These are phyloP conservation scores for Talaromyces sp. DNA, from an alignment of 2,329 filamentous ascomycete genomes.

Conservation along the genomic window DNA sequence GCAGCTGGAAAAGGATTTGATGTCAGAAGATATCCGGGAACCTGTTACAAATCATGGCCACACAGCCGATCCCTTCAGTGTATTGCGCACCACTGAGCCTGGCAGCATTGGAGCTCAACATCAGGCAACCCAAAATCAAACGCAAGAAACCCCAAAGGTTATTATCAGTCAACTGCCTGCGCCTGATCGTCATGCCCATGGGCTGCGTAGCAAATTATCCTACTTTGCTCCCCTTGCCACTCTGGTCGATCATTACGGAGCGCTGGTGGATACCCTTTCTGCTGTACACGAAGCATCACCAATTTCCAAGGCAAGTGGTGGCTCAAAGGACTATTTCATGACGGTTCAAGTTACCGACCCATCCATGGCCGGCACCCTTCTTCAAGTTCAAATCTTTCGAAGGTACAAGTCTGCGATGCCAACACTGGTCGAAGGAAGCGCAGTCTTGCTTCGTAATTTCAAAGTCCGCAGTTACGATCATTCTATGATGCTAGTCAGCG, in stretches of 20 bases:
- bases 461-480: conserved; percentile 46
- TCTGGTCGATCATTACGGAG: conserved; percentile 46
- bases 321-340: conserved; percentile 44
- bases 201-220: conserved; percentile 44
- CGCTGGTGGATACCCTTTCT: conserved; percentile 46
- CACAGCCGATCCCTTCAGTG: background rate
- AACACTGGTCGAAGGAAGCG: conserved; percentile 40
- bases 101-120: background rate
- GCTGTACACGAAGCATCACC: conserved; percentile 39
- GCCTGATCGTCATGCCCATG: conserved; percentile 34
- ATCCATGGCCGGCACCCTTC: conserved; percentile 43
- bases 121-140: background rate
- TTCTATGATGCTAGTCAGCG: conserved; percentile 45
- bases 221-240: conserved; percentile 49
- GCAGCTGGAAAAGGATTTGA: background rate
- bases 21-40: background rate
- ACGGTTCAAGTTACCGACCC: conserved; percentile 49
- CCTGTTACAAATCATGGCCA: background rate
- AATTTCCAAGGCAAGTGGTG: conserved; percentile 37
- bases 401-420: conserved; percentile 45
- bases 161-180: conserved; percentile 4
- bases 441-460: conserved; percentile 50
- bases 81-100: background rate
- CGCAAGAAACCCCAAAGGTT: background rate
- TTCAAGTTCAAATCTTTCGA: conserved; percentile 48